A percentile compares a stretch with the other conserved stretches of the same genome.
These are phyloP conservation scores for Alternaria arbusti DNA, from an alignment of 2,329 filamentous ascomycete genomes.

Conservation along the genomic window DNA sequence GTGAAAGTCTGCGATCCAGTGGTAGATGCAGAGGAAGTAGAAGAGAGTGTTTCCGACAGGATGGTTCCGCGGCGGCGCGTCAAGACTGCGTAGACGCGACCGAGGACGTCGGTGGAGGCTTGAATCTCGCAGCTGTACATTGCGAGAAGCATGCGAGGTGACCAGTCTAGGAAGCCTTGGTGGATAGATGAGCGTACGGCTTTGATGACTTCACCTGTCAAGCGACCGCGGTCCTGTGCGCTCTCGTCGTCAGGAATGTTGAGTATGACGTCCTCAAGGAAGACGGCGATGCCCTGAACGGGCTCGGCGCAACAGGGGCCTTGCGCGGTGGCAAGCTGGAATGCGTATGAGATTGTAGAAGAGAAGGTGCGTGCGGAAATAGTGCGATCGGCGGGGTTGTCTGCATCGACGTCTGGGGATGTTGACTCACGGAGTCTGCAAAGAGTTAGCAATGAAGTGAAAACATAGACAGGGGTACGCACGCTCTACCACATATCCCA, in stretches of 20 bases:
- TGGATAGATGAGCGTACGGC: slow-evolving; percentile 84
- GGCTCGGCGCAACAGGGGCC: slow-evolving; percentile 93
- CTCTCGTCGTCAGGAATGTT: slow-evolving; percentile 60
- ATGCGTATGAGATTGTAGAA: slow-evolving; percentile 91
- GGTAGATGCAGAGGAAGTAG: slow-evolving; percentile 93
- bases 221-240: slow-evolving; percentile 71
- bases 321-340: slow-evolving; percentile 88
- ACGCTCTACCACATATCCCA: slow-evolving; percentile 75
- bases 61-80: slow-evolving; percentile 90
- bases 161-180: slow-evolving; percentile 92
- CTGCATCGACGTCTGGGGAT: slow-evolving; percentile 46
- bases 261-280: slow-evolving; percentile 80
- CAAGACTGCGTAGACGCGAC: slow-evolving; percentile 96
- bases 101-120: slow-evolving; percentile 92
- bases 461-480: slow-evolving; percentile 44
- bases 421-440: slow-evolving; percentile 35
- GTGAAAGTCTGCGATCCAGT: slow-evolving; percentile 95
- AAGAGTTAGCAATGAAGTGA: slow-evolving; percentile 10
- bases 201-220: slow-evolving; percentile 94
- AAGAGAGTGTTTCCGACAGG: slow-evolving; percentile 87
- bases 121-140: slow-evolving; percentile 99
- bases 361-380: slow-evolving; percentile 73
- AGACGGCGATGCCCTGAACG: slow-evolving; percentile 88
- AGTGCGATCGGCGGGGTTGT: slow-evolving; percentile 16
- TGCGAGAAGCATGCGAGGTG: slow-evolving; percentile 88